Conservation (phyloP, 1,139 yeast genomes). For the Suhomyces taliae region DNA sequence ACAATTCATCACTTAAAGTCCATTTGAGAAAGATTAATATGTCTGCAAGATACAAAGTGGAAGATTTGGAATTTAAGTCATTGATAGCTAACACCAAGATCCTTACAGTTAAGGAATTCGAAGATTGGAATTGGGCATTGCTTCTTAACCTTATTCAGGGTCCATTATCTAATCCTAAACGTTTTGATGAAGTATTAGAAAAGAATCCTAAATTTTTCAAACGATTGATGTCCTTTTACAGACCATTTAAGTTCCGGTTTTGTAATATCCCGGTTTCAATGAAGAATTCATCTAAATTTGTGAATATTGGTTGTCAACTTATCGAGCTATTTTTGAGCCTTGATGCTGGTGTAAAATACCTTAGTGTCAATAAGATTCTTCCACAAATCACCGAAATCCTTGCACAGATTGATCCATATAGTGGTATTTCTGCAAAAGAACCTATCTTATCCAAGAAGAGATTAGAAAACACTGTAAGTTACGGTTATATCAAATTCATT, state of each 20-base stretch:
- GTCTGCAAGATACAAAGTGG: conserved; percentile 46
- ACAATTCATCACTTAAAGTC: conserved; percentile 13
- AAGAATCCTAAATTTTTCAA: conserved; percentile 82
- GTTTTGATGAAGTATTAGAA: conserved; percentile 75
- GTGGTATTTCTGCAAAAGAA: conserved; percentile 71
- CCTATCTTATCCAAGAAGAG: conserved; percentile 68
- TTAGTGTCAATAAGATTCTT: conserved; percentile 71
- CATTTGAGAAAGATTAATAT: conserved; percentile 7
- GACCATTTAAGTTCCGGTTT: conserved; percentile 89
- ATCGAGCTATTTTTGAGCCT: conserved; percentile 60
- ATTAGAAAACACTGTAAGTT: conserved; percentile 62
- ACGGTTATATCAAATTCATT: conserved; percentile 75
- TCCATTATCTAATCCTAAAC: conserved; percentile 67
- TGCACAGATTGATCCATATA: conserved; percentile 80
- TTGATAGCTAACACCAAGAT: conserved; percentile 71
- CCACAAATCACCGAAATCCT: conserved; percentile 87
- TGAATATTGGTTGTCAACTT: conserved; percentile 72
- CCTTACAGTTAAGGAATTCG: conserved; percentile 71
- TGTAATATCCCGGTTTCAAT: conserved; percentile 48
- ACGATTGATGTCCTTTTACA: conserved; percentile 77
- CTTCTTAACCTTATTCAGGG: conserved; percentile 72
- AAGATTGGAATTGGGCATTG: conserved; percentile 87
- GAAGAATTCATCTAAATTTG: conserved; percentile 54
- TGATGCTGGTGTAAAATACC: conserved; percentile 67
- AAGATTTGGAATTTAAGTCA: conserved; percentile 68